Evolutionary conservation across 2,329 filamentous ascomycete species (phyloP).

Genomic region (Fonsecaea erecta): DNA sequence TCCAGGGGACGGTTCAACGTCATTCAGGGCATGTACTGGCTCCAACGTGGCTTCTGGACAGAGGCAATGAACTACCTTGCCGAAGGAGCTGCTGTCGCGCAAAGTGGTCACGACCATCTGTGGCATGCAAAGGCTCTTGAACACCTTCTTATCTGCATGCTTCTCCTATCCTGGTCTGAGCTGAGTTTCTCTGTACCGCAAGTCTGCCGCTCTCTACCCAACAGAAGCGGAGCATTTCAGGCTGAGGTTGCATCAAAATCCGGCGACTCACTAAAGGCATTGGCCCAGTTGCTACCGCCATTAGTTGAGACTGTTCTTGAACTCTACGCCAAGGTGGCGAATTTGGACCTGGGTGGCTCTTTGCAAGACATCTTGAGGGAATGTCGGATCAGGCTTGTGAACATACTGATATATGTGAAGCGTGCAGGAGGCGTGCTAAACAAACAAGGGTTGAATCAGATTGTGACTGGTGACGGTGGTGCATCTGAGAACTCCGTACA

Average conservation of each 20-base stretch:
- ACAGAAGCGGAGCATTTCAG: conserved; percentile 25
- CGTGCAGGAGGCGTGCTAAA: conserved; percentile 24
- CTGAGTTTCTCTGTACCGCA: conserved; percentile 66
- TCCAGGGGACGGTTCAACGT: conserved; percentile 33
- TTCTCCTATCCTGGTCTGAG: conserved; percentile 82
- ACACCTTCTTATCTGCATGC: conserved; percentile 77
- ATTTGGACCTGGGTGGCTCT: conserved; percentile 31
- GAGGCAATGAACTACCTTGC: conserved; percentile 83
- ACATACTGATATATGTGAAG: conserved; percentile 28
- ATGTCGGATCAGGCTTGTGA: conserved; percentile 29
- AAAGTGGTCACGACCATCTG: conserved; percentile 84
- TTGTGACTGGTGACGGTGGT: conserved; percentile 13
- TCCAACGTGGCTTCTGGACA: conserved; percentile 86
- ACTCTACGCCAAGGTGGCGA: conserved; percentile 30
- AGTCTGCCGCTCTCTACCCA: conserved; percentile 29
- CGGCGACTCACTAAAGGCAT: conserved; percentile 20
- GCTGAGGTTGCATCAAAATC: conserved; percentile 19
- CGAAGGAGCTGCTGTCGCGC: conserved; percentile 77
- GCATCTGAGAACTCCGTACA: background rate
- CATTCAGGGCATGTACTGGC: conserved; percentile 40
- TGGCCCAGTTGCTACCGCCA: conserved; percentile 30
- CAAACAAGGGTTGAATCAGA: conserved; percentile 21
- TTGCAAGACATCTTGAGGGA: conserved; percentile 32
- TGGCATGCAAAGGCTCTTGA: conserved; percentile 98
- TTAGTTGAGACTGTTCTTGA: conserved; percentile 32